Evolutionary conservation across 331 rosid genomes (phyloP).

Genomic region (Prunus yedoensis): DNA sequence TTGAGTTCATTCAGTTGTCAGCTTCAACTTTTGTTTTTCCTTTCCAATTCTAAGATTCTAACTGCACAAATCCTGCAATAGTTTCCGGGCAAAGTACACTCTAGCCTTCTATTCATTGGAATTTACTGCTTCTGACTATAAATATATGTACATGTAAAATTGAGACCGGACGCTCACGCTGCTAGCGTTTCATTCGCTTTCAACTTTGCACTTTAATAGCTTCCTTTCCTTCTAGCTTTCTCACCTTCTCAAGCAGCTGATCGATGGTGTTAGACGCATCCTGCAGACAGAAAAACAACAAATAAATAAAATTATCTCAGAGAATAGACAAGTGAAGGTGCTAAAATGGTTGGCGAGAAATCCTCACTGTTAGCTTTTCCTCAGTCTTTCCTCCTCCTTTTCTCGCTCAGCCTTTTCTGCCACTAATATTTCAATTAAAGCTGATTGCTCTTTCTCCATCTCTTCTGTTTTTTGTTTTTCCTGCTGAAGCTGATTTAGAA

Average conservation of each 20-base stretch:
- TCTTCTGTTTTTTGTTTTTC: conserved; percentile 1
- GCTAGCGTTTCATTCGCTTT: background rate
- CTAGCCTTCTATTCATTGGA: background rate
- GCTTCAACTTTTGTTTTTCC: no score
- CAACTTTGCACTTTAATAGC: background rate
- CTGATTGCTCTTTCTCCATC: conserved; percentile 20
- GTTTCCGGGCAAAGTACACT: background rate
- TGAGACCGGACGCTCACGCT: background rate
- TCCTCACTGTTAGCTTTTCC: conserved; percentile 19
- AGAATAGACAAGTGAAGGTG: no score
- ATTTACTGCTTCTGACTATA: background rate
- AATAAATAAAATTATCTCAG: background rate
- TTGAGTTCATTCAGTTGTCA: no score
- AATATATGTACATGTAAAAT: background rate
- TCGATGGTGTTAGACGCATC: conserved; percentile 26
- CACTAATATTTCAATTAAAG: conserved; percentile 18
- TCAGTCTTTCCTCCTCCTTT: conserved; percentile 16
- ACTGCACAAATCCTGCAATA: background rate
- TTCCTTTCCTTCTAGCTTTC: conserved; percentile 20
- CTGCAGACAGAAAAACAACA: conserved; percentile 11
- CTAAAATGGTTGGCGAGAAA: background rate
- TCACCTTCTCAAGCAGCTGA: conserved; percentile 27
- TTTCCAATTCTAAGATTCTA: background rate
- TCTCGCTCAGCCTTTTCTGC: conserved; percentile 20
- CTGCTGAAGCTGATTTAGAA: conserved; percentile 30